A percentile compares a stretch with the other conserved stretches of the same genome.
Conservation (phyloP, 495 filamentous ascomycete species). For the Aspergillus avenaceus region DNA sequence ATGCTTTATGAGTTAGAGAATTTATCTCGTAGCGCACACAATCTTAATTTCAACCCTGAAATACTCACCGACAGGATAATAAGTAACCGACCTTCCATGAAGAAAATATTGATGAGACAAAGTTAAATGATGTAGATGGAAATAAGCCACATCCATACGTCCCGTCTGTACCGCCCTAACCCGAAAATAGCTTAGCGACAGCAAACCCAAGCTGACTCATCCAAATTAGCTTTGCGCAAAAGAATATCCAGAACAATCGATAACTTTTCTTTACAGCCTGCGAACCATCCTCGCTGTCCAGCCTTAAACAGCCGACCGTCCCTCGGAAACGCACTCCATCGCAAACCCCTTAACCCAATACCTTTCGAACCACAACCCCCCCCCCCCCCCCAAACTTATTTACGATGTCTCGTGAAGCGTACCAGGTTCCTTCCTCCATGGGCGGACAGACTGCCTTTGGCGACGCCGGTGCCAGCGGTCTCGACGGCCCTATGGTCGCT, state of each 20-base stretch:
- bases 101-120: too few species aligned
- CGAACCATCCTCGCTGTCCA: neutral
- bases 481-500: slow-evolving; percentile 53
- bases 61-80: too few species aligned
- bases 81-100: too few species aligned
- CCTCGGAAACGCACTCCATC: too few species aligned
- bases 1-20: too few species aligned
- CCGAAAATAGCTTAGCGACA: too few species aligned
- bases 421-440: slow-evolving; percentile 42
- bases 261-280: neutral
- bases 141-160: too few species aligned
- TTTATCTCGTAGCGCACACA: too few species aligned
- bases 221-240: slow-evolving; percentile 3
- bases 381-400: neutral
- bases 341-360: neutral
- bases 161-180: neutral
- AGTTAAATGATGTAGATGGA: too few species aligned
- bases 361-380: neutral
- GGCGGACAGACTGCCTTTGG: slow-evolving; percentile 37
- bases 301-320: too few species aligned
- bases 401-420: slow-evolving; percentile 47
- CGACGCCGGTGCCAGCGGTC: slow-evolving; percentile 24
- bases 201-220: neutral
- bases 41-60: too few species aligned
- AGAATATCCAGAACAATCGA: slow-evolving; percentile 7